Conservation (phyloP, 768 basidiomycete genomes). For the Glaciozyma antarctica region DNA sequence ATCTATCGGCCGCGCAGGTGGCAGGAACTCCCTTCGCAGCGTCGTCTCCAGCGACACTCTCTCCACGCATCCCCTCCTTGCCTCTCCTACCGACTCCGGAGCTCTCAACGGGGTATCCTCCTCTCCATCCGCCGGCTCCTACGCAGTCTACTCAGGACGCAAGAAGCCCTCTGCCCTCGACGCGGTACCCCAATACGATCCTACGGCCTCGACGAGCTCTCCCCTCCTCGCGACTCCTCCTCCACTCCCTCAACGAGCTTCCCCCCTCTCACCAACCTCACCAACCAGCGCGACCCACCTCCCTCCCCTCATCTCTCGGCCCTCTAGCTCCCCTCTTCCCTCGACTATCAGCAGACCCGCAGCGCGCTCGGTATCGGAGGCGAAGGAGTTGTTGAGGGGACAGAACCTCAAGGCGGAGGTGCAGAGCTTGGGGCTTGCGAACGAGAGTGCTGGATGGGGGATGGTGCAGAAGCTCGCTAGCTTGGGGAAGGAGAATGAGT, state of each 20-base stretch:
- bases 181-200: too few relatives aligned
- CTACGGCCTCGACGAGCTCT: background rate
- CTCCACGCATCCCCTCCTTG: background rate
- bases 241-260: background rate
- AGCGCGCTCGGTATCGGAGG: conserved; percentile 21
- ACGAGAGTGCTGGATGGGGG: conserved; percentile 60
- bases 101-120: background rate
- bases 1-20: background rate
- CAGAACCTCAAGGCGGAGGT: conserved; percentile 65
- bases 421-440: conserved; percentile 58
- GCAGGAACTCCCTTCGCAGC: background rate
- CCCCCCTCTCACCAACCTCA: background rate
- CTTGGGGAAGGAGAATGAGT: conserved; percentile 50
- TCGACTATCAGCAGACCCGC: conserved; percentile 1
- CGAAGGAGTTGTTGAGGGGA: conserved; percentile 48
- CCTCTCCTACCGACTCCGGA: background rate
- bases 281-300: conserved; percentile 8
- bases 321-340: conserved; percentile 20
- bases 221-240: background rate
- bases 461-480: conserved; percentile 43
- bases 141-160: background rate
- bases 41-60: background rate
- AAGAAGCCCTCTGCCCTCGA: background rate
- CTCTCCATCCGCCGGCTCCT: background rate
- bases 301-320: conserved; percentile 25